phyloP scores from a whole-genome alignment of 176 grass and related monocot genomes.

The Coix lacrymajobi region DNA sequence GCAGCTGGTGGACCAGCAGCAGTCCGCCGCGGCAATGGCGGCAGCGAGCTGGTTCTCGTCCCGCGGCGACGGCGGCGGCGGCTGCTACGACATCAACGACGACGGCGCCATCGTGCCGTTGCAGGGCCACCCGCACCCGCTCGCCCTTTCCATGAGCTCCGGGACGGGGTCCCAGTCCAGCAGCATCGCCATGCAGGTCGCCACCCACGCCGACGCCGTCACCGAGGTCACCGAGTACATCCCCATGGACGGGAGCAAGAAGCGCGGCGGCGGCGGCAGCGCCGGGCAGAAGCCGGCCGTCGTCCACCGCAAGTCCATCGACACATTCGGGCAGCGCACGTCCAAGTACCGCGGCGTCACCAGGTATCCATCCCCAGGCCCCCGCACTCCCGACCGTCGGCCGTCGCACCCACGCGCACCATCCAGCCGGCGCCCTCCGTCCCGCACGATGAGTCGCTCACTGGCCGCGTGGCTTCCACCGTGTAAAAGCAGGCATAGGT shows the following conservation, averaged over 20 bases:
- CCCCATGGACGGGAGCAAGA: constrained; percentile 53
- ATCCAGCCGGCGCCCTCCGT: background rate
- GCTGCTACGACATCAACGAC: background rate
- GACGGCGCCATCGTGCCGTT: constrained; percentile 24
- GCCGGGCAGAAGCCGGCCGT: constrained; percentile 56
- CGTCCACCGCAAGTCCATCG: constrained; percentile 96
- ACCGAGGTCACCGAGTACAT: constrained; percentile 52
- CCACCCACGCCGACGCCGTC: background rate
- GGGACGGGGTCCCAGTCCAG: constrained; percentile 67
- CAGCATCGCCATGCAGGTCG: constrained; percentile 57
- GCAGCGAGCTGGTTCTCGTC: constrained; percentile 12
- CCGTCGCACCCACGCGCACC: no score
- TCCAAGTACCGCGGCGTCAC: constrained; percentile 97
- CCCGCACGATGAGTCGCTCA: background rate
- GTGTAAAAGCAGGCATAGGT: constrained; percentile 84
- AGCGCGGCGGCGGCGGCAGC: constrained; percentile 46
- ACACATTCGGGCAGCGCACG: constrained; percentile 96
- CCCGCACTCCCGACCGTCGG: background rate
- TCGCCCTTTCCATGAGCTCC: constrained; percentile 91
- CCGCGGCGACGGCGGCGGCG: background rate
- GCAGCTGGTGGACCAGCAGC: constrained; percentile 14
- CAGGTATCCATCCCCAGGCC: constrained; percentile 33
- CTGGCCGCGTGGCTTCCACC: constrained; percentile 2
- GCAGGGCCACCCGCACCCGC: constrained; percentile 42
- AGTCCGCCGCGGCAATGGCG: constrained; percentile 31